Evolutionary conservation across 1,139 yeast species (phyloP), one percentile per base, ranked within the genome.

Genomic region (Saccharomycopsis phalli): DNA sequence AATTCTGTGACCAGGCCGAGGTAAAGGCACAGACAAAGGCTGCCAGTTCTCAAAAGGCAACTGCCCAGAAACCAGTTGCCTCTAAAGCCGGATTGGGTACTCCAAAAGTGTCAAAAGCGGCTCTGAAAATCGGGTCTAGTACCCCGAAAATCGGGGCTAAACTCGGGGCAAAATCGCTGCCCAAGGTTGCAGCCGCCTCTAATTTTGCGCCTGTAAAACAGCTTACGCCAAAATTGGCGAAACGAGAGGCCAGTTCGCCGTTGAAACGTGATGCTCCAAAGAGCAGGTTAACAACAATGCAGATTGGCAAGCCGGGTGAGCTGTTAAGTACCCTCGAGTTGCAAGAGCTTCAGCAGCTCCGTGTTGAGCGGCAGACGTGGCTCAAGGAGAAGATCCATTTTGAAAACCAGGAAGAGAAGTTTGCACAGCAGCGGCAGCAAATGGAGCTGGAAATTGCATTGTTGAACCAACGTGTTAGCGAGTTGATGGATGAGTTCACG

Each of bases 351-450:
- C 69, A 68, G 36, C 62, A 59, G 17, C 60, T 81, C 40, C 64
- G 76, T 47, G 57, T 55, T 14, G 84, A 78, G 47, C 76, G 72
- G 49, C 57, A 60, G 41, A 58, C 60, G 31, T 76, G 81, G 82
- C 42, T 55, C 4, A 59, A 63, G 31, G 74, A 68, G 46, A 67
- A 63, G 39, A 69, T 66, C 40, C 63, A 64, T 31, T 54, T 65
- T 16, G 39, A 38, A 35, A 30, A 5, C 10, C 11, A 26, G 20
- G 28, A 22, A 4, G 43, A 39, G 21, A n/a, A 27, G 14, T 18
- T 13, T 16, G 33, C 20, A 14, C 31, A 59, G 62, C 54, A 68
- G 65, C 48, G 79, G 73, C 51, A 60, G 13, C 42, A 59, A 50
- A 25, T 37, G 27, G 31, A 29, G 26, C 25, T 8, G 11, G 41